Base-by-base conservation (phyloP, 192 early-diverging fungal species). In the Rhizoclosmatium globosum region DNA sequence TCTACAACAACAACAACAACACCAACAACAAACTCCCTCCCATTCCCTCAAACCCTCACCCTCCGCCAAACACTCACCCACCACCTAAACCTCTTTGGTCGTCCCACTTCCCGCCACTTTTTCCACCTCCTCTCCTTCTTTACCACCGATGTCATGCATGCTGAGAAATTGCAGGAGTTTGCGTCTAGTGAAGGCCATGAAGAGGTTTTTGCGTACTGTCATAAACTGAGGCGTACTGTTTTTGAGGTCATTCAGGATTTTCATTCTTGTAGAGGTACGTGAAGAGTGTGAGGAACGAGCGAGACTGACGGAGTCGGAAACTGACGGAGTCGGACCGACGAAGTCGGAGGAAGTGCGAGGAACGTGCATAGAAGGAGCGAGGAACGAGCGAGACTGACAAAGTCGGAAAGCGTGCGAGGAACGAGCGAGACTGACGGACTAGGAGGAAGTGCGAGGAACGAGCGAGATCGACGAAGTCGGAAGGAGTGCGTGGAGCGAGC, bases 221-320 rank as follows among this genome's bases (percentile, higher is more conserved):
- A 95, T 83, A 87, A 93, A 56, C 88, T 92, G 44, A 84, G 89
- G 4, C 90, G 98, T 15, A 97, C 95, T 0, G 88, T 92, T 13
- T 87, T 90, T 50, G 98, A 99, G 83, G 91, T 94, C 31, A 82
- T 99, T 7, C 85, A 86, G 47, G 96, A 99, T 78, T 96, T 99
- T 59, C 88, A 87, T 15, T 85, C 89, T n/a, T 90, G 91, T 17
- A 57, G n/a, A n/a, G n/a, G n/a, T n/a, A n/a, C n/a, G n/a, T n/a
- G n/a, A n/a, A n/a, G n/a, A n/a, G n/a, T n/a, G n/a, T n/a, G n/a
- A n/a, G n/a, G n/a, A n/a, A n/a, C n/a, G n/a, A n/a, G n/a, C n/a
- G n/a, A n/a, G n/a, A n/a, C n/a, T n/a, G n/a, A n/a, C n/a, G n/a
- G n/a, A n/a, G n/a, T n/a, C n/a, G n/a, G n/a, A n/a, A n/a, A n/a